Evolutionary conservation across 495 filamentous ascomycete genomes (phyloP).

Genomic region (Penicillium mononematosum): DNA sequence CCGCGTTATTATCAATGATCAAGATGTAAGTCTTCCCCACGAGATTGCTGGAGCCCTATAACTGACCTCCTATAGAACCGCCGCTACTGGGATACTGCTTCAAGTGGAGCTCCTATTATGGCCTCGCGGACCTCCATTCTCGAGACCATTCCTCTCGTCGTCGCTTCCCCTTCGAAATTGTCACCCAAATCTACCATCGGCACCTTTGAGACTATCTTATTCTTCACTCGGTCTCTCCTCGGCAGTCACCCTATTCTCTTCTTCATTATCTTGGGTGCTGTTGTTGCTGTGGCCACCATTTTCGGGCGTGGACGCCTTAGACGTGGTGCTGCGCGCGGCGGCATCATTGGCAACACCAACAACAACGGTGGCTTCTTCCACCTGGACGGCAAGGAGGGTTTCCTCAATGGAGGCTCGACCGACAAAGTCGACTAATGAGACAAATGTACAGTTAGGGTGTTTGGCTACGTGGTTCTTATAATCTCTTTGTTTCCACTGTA

Average conservation of each 20-base stretch:
- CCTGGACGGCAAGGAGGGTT: conserved; percentile 73
- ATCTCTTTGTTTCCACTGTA: conserved; percentile 30
- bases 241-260: conserved; percentile 71
- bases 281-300: conserved; percentile 31
- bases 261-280: conserved; percentile 57
- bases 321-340: conserved; percentile 38
- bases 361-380: conserved; percentile 68
- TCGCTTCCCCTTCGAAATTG: conserved; percentile 74
- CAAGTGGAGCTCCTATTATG: conserved; percentile 81
- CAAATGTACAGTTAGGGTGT: conserved; percentile 41
- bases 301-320: conserved; percentile 36
- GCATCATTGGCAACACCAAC: conserved; percentile 56
- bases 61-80: conserved; percentile 63
- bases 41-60: conserved; percentile 5
- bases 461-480: conserved; percentile 30
- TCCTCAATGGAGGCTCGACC: conserved; percentile 55
- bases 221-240: conserved; percentile 66
- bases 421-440: conserved; percentile 76
- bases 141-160: conserved; percentile 82
- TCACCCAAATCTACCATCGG: conserved; percentile 83
- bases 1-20: conserved; percentile 93
- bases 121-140: conserved; percentile 91
- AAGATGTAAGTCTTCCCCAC: conserved; percentile 68
- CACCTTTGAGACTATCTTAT: conserved; percentile 72
- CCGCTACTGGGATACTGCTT: conserved; percentile 91